phyloP scores from a whole-genome alignment of 805 yeast species.

The Candida coquimbonensis region DNA sequence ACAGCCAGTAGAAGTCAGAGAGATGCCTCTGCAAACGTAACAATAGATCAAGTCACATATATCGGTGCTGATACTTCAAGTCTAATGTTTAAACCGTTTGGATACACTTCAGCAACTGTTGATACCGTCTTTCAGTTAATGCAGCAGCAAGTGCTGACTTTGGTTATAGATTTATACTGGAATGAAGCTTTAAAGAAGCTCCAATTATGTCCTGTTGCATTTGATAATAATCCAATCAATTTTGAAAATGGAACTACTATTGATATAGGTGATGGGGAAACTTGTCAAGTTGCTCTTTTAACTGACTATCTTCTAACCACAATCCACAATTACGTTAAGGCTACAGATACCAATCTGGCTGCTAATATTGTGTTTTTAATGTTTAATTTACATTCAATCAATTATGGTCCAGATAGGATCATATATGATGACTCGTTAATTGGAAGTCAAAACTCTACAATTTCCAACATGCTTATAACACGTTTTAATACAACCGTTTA shows the following conservation, averaged over 20 bases:
- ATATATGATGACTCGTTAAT: background rate
- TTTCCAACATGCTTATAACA: slow-evolving; percentile 15
- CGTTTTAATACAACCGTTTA: slow-evolving; percentile 22
- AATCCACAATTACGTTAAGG: slow-evolving; percentile 28
- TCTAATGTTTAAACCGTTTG: slow-evolving; percentile 25
- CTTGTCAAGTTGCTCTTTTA: slow-evolving; percentile 20
- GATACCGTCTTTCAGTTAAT: slow-evolving; percentile 27
- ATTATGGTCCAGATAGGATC: background rate
- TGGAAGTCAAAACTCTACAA: slow-evolving; percentile 17
- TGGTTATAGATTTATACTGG: slow-evolving; percentile 52
- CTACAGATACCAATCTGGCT: slow-evolving; percentile 39
- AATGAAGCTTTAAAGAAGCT: slow-evolving; percentile 39
- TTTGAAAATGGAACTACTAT: slow-evolving; percentile 6
- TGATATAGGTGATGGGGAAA: slow-evolving; percentile 5
- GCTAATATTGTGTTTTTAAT: slow-evolving; percentile 38
- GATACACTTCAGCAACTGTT: slow-evolving; percentile 29
- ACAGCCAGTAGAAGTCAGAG: slow-evolving; percentile 39
- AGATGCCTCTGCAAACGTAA: slow-evolving; percentile 34
- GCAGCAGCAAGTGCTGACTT: slow-evolving; percentile 36
- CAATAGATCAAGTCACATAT: slow-evolving; percentile 32
- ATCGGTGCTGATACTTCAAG: slow-evolving; percentile 33
- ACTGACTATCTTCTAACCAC: slow-evolving; percentile 23
- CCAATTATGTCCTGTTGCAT: slow-evolving; percentile 51
- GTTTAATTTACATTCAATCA: slow-evolving; percentile 27
- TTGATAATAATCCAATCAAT: slow-evolving; percentile 15